Conservation (phyloP, 805 yeast genomes). For the Starmera quercuum region DNA sequence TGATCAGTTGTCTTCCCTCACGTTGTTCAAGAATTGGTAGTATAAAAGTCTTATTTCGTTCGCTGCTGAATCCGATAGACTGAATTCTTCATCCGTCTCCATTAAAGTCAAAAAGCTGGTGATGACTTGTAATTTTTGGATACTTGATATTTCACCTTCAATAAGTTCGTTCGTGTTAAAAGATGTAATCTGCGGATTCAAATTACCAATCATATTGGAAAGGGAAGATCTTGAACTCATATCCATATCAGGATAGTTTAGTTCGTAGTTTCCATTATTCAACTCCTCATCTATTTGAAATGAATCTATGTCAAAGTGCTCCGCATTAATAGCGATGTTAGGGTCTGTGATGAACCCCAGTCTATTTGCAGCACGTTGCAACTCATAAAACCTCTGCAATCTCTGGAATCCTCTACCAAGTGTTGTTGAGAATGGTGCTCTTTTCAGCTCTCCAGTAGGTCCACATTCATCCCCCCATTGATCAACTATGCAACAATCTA, state of each 20-base stretch:
- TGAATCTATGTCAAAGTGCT: not conserved
- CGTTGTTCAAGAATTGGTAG: conserved; percentile 1
- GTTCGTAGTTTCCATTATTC: not conserved
- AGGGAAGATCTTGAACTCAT: not conserved
- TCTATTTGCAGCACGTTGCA: conserved; percentile 7
- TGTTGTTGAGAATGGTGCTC: conserved; percentile 20
- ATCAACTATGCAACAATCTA: conserved; percentile 52
- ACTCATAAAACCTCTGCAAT: conserved; percentile 14
- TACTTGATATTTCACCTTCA: not conserved
- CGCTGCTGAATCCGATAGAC: conserved; percentile 2
- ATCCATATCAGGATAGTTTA: not conserved
- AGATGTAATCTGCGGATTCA: conserved; percentile 1
- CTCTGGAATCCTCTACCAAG: conserved; percentile 19
- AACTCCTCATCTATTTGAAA: not conserved
- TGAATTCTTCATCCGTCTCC: conserved; percentile 3
- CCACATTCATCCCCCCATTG: conserved; percentile 17
- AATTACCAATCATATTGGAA: not conserved
- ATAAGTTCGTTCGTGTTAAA: not conserved
- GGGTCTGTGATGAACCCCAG: not conserved
- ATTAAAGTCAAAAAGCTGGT: conserved; percentile 7
- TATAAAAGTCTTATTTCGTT: conserved; percentile 4
- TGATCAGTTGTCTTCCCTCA: not conserved
- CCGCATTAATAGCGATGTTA: not conserved
- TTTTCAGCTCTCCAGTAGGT: conserved; percentile 8
- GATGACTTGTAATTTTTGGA: conserved; percentile 5